phyloP scores from a whole-genome alignment of 495 filamentous ascomycete genomes.

The Pseudotulostoma volvatum region DNA sequence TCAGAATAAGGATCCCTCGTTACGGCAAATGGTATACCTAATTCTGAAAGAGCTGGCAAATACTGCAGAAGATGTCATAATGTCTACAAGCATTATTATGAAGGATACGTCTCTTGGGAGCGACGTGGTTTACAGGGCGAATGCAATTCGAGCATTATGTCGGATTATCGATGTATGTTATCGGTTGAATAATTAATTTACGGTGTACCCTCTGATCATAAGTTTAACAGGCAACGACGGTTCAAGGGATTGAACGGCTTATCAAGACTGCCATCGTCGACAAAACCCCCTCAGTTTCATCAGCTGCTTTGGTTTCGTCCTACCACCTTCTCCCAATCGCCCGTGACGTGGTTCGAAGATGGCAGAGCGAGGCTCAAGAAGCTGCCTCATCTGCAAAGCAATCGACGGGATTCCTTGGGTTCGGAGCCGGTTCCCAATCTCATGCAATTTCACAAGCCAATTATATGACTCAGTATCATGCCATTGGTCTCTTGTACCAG shows the following conservation, averaged over 20 bases:
- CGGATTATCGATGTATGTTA: conserved; percentile 84
- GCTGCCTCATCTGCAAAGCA: conserved; percentile 81
- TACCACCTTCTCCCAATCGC: conserved; percentile 97
- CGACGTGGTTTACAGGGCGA: conserved; percentile 88
- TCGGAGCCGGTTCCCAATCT: conserved; percentile 53
- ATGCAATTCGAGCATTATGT: conserved; percentile 91
- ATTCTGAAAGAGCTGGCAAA: conserved; percentile 91
- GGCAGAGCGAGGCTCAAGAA: conserved; percentile 98
- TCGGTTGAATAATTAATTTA: no score
- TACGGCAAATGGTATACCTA: conserved; percentile 98
- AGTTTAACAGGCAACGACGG: conserved; percentile 74
- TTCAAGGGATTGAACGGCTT: conserved; percentile 92
- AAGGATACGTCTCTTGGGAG: conserved; percentile 95
- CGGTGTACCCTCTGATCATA: no score
- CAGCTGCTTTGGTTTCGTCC: conserved; percentile 88
- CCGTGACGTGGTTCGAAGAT: conserved; percentile 85
- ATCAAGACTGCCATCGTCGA: conserved; percentile 99
- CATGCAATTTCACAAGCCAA: conserved; percentile 53
- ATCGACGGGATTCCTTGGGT: conserved; percentile 77
- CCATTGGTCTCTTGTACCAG: conserved; percentile 92
- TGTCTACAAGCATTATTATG: conserved; percentile 99
- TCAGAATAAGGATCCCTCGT: conserved; percentile 95
- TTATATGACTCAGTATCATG: conserved; percentile 97
- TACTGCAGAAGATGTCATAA: conserved; percentile 98
- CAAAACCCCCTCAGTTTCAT: conserved; percentile 95